Base-by-base conservation (phyloP, 805 yeast species). In the Ogataea sp. region DNA sequence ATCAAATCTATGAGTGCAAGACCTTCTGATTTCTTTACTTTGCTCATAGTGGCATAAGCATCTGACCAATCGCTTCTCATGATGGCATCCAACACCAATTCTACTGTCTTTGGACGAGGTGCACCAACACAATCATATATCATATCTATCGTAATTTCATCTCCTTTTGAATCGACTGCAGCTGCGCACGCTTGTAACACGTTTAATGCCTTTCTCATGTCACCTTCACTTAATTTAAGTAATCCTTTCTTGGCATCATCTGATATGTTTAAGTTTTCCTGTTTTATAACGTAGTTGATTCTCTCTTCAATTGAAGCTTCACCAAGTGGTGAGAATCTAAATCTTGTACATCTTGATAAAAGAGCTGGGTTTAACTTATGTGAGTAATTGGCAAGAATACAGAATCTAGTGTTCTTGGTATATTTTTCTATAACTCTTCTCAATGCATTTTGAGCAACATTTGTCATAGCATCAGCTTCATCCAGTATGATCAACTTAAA, bases 361-460 rank as follows among this genome's bases (percentile, higher is more conserved):
- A 93, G 71, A 1, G 98, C 98, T 1, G 98, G 97, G 44, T 90
- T 90, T 51, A 93, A 67, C 54, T 93, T 93, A 66, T 93, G 97
- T 2, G 96, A 80, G 64, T 93, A 93, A 59, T 93, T 93, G 36
- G 98, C 97, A 53, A 93, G 68, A 34, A 93, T 87, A 63, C 97
- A 89, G 59, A 90, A 90, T 46, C 97, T 72, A n/a, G 96, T 87
- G 59, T 88, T 89, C 52, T 86, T 83, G 18, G 97, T 87, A 56
- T 88, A 90, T 55, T 84, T 87, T 57, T 90, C 97, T 56, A 90
- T 90, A 52, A 81, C 78, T 50, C 94, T 65, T 62, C 94, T 71
- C 46, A 84, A 64, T 1, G 93, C 88, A 56, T 85, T 84, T 56
- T 84, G 93, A 1, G 94, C 93, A 21, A 79, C 87, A 43, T 80